Percentiles rank a stretch among this genome's conserved stretches.
These are phyloP conservation scores for Dentipellis sp. DNA, from an alignment of 768 basidiomycete genomes.

Conservation along the genomic window DNA sequence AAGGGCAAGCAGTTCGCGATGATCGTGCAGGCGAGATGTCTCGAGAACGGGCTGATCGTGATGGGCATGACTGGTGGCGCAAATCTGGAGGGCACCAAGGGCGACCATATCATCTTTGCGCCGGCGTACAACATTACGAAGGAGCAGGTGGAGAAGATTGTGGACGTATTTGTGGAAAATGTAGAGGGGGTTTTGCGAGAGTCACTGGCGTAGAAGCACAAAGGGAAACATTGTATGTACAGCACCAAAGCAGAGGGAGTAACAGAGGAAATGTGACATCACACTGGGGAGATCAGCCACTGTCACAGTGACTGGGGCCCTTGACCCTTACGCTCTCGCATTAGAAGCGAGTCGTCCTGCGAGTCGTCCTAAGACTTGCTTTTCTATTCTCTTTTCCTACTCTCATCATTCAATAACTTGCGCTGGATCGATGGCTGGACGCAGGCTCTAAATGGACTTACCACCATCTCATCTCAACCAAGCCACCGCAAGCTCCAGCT, in stretches of 20 bases:
- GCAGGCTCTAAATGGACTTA: constrained; percentile 89
- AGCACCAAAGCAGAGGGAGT: neutral
- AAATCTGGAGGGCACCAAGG: constrained; percentile 58
- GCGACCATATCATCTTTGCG: constrained; percentile 65
- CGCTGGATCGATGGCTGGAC: constrained; percentile 69
- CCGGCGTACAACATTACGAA: constrained; percentile 75
- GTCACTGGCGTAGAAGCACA: neutral
- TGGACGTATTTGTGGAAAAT: constrained; percentile 52
- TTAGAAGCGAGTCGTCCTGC: neutral
- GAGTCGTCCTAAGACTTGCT: neutral
- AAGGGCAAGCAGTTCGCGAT: constrained; percentile 51
- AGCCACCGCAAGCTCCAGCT: constrained; percentile 60
- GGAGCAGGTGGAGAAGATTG: constrained; percentile 62
- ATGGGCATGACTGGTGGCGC: constrained; percentile 72
- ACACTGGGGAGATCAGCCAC: neutral
- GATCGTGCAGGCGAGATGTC: constrained; percentile 57
- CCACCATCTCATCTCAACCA: constrained; percentile 62
- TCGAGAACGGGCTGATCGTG: constrained; percentile 57
- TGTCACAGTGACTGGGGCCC: neutral
- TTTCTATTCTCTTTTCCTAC: neutral
- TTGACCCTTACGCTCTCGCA: neutral
- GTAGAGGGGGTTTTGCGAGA: constrained; percentile 50
- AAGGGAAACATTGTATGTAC: neutral
- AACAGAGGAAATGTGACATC: neutral
- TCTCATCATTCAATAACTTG: constrained; percentile 9